Evolutionary conservation across 2,329 filamentous ascomycete genomes (phyloP), one percentile per base, ranked within the genome.

Genomic region (Alternaria burnsii): DNA sequence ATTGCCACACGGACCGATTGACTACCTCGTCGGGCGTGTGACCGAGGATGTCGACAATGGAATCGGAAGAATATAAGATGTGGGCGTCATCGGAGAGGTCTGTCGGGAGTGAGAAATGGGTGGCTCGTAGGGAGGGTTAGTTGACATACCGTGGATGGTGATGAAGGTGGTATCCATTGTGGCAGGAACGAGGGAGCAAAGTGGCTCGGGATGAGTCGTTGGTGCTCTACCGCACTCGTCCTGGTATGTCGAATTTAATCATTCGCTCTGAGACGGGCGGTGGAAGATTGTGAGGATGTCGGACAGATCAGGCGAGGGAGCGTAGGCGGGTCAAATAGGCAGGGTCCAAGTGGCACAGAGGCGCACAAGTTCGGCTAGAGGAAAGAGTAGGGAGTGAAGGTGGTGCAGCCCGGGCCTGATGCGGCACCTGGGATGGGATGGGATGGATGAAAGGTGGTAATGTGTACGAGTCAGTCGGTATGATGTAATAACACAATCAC

Each of bases 21-120:
- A 89, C 85, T 16, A 96, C 88, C 74, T 96, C 91, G 61, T 89
- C 84, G 3, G 92, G 90, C 20, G 86, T 85, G 73, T 93, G 94
- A 53, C 92, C 93, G 42, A 97, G 86, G 63, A 96, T 93, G 70
- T 96, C 91, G 69, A 88, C 83, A 65, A 97, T 88, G 3, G 92
- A 95, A 70, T 93, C 91, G 52, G 93, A 96, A 20, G 89, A 91
- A 79, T 93, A 96, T 63, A 94, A 85, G 63, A 96, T 90, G 64
- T 88, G 90, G 70, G 91, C 92, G 75, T 94, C 89, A 58, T 86
- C 83, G 43, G 88, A 86, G 61, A 94, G 84, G 78, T 94, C 92
- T 94, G 64, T 44, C 3, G 40, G 24, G 34, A 52, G 61, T 72
- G 34, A 70, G 59, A 50, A 47, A 44, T 14, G 18, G 40, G 5